A percentile compares a stretch with the other conserved stretches of the same genome.
These are phyloP conservation scores for Epicoccum nigrum DNA, from an alignment of 2,329 filamentous ascomycete species.

Conservation along the genomic window DNA sequence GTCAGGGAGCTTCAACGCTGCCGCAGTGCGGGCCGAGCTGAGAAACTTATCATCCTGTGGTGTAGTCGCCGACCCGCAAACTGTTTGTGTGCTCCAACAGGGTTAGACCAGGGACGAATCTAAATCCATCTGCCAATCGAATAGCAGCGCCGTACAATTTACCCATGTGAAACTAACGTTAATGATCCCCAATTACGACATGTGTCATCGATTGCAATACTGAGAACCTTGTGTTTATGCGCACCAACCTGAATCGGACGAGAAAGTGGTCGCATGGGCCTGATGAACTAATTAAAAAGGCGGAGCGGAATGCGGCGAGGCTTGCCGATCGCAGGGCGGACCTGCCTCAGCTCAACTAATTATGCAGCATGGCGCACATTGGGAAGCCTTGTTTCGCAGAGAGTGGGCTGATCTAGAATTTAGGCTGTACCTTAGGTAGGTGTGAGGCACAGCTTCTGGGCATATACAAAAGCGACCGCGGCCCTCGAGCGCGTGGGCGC, in stretches of 20 bases:
- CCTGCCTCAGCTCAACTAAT: not conserved
- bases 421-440: not conserved
- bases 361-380: not conserved
- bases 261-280: no score
- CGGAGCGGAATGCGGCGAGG: constrained; percentile 1
- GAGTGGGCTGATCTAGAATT: not conserved
- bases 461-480: not conserved
- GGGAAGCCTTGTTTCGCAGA: not conserved
- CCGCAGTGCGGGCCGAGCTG: constrained; percentile 2
- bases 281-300: no score
- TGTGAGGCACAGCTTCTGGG: not conserved
- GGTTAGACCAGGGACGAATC: constrained; percentile 5
- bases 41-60: constrained; percentile 1
- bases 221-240: not conserved
- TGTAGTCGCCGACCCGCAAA: constrained; percentile 11
- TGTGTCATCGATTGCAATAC: not conserved
- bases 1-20: no score
- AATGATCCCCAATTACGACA: not conserved
- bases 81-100: not conserved
- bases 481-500: not conserved
- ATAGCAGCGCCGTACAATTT: not conserved
- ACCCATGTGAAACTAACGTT: not conserved
- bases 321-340: constrained; percentile 6
- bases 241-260: not conserved
- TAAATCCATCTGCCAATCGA: constrained; percentile 1